Evolutionary conservation across 768 basidiomycete species (phyloP), one percentile per base, ranked within the genome.

Genomic region (Suillus subalutaceus): DNA sequence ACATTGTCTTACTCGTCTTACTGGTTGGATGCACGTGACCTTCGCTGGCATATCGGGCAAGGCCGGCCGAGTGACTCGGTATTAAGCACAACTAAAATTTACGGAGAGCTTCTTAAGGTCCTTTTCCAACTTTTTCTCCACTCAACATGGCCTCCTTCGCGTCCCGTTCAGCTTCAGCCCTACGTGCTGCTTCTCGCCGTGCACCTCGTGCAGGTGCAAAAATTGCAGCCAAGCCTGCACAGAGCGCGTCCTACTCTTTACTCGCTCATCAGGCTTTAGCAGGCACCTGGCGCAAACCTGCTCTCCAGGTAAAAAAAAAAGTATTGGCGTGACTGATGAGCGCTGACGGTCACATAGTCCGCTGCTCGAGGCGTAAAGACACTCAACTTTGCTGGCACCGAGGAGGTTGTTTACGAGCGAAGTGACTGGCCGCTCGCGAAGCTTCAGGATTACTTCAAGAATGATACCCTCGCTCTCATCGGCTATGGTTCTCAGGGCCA

Each of bases 371-470:
- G 96, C 66, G 74, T 97, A 72, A 97, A 98, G 84, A 96, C 95
- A 59, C 92, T 98, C 73, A 91, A 97, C 85, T 97, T 98, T 81
- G 96, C 96, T 63, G 96, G 96, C 73, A 90, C 91, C 67, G 87
- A 95, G 75, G 96, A 98, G 82, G 86, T 87, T 69, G 93, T 98
- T 57, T 98, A 96, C 75, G 96, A 98, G 83, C 93, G 94, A 69
- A 87, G 86, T 72, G 97, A 99, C 87, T 99, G 97, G 97, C 97
- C 97, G 40, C 83, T 97, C 68, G 89, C 94, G 68, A 99, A 94
- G 83, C 90, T 99, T 76, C 97, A 99, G 79, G 96, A 99, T 79
- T 99, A 97, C 87, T 97, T 99, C 88, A 99, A 99, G 83, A 92
- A 99, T 76, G 97, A 99, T 80, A 98, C 96, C 71, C 93, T 99